Evolutionary conservation across 805 yeast genomes (phyloP), one percentile per base, ranked within the genome.

Genomic region (Sugiyamaella qingdaonensis): DNA sequence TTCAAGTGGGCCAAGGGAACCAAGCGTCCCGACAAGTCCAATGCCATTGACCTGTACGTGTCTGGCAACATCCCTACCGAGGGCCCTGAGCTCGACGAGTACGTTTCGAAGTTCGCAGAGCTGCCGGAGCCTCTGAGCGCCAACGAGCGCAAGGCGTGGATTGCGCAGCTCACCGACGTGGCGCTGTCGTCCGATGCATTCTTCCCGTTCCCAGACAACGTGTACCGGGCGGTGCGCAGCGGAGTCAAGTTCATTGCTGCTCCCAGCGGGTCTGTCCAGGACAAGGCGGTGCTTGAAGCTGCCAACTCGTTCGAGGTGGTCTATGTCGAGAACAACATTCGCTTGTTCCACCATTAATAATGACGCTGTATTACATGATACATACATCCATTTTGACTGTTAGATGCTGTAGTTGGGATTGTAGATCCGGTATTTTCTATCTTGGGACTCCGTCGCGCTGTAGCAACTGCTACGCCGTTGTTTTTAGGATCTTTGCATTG

Each of bases 171-270:
- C 71, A 81, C 76, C 55, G 84, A 88, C 64, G 99, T 94, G 53
- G 90, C 98, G 10, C 78, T 91, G 63, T 86, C 97, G 14, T 90
- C 97, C 2, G 99, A 94, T 70, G 99, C 99, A 29, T 94, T 94
- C 83, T 94, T 94, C 95, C 99, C 99, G 74, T 94, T 94, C 94
- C 94, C 98, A 61, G 99, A 94, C 73, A 94, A 94, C 69, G 96
- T 94, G 63, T 90, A 92, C 82, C 84, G 99, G 73, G 98, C 98
- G 60, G 97, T 84, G 49, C 84, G 88, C 78, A 86, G 95, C 16
- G 99, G 99, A 71, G 99, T 91, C 64, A 89, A 88, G 73, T 94
- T 77, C 76, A 79, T 94, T 68, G 95, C 96, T 65, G 99, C 99
- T 49, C 96, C 99, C 54, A 82, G 95, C 48, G 99, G 99, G 54